These are phyloP conservation scores for Pulveroboletus sp. DNA, from an alignment of 768 basidiomycete genomes.

Conservation along the genomic window DNA sequence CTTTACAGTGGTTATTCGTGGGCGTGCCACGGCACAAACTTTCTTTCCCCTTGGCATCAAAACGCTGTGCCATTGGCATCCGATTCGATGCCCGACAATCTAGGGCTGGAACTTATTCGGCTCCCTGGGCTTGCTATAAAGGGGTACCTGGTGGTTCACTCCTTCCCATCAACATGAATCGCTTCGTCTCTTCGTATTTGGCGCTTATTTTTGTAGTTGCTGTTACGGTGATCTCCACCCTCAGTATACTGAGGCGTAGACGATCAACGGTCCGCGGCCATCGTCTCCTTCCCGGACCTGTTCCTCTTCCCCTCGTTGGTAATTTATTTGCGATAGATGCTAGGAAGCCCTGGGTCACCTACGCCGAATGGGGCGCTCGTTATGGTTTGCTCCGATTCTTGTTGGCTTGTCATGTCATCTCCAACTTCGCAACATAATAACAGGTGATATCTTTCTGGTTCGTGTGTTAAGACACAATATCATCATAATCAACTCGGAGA, in stretches of 20 bases:
- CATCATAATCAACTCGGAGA: constrained; percentile 22
- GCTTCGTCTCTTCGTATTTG: not conserved
- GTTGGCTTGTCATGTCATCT: not conserved
- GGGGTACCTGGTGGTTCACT: not conserved
- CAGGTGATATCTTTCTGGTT: constrained; percentile 19
- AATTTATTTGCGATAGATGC: constrained; percentile 14
- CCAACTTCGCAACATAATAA: not conserved
- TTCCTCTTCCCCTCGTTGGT: constrained; percentile 14
- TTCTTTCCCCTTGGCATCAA: too few species aligned
- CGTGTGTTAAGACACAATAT: constrained; percentile 18
- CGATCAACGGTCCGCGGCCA: not conserved
- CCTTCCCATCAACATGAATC: not conserved
- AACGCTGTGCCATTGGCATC: too few species aligned
- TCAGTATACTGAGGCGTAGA: not conserved
- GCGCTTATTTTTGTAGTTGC: not conserved
- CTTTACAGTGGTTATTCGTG: too few species aligned
- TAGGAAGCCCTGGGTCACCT: constrained; percentile 18
- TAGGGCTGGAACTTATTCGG: too few species aligned
- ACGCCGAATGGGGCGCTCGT: constrained; percentile 13
- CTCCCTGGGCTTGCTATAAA: not conserved
- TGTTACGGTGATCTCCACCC: not conserved
- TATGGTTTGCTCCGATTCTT: constrained; percentile 10
- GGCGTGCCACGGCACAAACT: too few species aligned
- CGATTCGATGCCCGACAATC: too few species aligned
- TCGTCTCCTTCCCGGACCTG: constrained; percentile 16